Evolutionary conservation across 2,329 filamentous ascomycete species (phyloP), one percentile per base, ranked within the genome.

Genomic region (Scedosporium boydii): DNA sequence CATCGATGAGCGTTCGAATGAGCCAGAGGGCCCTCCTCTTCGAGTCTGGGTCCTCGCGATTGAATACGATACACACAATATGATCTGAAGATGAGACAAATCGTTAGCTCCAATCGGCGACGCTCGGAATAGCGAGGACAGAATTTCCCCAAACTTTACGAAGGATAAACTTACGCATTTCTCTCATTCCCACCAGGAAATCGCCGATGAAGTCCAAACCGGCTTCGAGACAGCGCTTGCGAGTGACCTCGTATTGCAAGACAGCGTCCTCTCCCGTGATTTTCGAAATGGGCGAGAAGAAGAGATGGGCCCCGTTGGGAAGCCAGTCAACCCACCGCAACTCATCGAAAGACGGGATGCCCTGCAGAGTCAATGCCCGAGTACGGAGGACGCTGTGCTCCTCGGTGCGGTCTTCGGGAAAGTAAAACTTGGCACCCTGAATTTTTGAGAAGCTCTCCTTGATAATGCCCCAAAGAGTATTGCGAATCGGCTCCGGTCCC

Each of bases 61-160:
- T 75, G 67, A 80, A 84, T 16, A 83, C 75, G 51, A 84, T 78
- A 63, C 79, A 80, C 3, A 82, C 76, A 63, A 84, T 83, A 67
- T 82, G 78, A 68, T 83, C 29, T 34, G 29, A 9, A 34, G 29
- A 34, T 34, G 29, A 9, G 6, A 34, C 7, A 6, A 34, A 34
- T 34, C 29, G 29, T 34, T 29, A 29, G 27, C 27, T 6, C 27
- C 27, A 5, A 27, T 5, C 3, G 5, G 5, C 26, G 26, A 27
- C 26, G 6, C 27, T 29, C 27, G 27, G 6, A 29, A 29, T 29
- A 29, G 27, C 6, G 4, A 6, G 6, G 27, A 6, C 4, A 3
- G 6, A 6, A 29, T 5, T 29, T 4, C 6, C 27, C 27, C 27
- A 29, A n/a, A n/a, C n/a, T n/a, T n/a, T n/a, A n/a, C 27, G 6